Evolutionary conservation across 2,329 filamentous ascomycete genomes (phyloP), one percentile per base, ranked within the genome.

Genomic region (Dothideomycetes sp.): DNA sequence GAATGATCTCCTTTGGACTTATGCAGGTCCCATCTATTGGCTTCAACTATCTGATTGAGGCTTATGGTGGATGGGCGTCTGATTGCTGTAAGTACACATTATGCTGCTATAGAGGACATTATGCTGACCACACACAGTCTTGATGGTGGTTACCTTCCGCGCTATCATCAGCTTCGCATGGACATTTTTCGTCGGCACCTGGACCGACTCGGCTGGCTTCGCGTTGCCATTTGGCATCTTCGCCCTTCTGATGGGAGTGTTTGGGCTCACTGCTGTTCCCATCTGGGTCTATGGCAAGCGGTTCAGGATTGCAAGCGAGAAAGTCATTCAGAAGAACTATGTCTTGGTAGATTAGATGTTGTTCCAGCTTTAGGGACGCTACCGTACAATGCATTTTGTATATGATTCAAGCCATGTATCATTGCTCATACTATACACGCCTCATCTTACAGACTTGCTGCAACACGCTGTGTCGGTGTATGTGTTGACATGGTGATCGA

Each of bases 191-290:
- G 64, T 69, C 0, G 61, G 61, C 3, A 55, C 63, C 3, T 75
- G 70, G 71, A 58, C 71, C 0, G 47, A 54, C 1, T 35, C 54
- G 0, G 52, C 49, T 0, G 72, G 72, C 1, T 47, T 63, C 1
- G 62, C 70, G 0, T 54, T 69, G 38, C 63, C 69, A 0, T 75
- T 74, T 50, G 71, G 70, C 0, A 63, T 73, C 3, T 73, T 73
- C 45, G 68, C 64, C 0, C 65, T 68, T 52, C 48, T 73, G 2
- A 66, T 73, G 65, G 69, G 65, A 0, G 18, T 70, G 0, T 73
- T 75, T 47, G 49, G 50, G 1, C 37, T 64, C 18, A 33, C 60
- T 17, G 60, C 59, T 0, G 48, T 66, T 3, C 60, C 61, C 0
- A 44, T 63, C 30, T 50, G 53, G 45, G 41, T 64, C 30, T 63